A percentile compares a stretch with the other conserved stretches of the same genome.
Evolutionary conservation across 2,329 filamentous ascomycete species (phyloP).

Genomic region (Penicillium crustosum): DNA sequence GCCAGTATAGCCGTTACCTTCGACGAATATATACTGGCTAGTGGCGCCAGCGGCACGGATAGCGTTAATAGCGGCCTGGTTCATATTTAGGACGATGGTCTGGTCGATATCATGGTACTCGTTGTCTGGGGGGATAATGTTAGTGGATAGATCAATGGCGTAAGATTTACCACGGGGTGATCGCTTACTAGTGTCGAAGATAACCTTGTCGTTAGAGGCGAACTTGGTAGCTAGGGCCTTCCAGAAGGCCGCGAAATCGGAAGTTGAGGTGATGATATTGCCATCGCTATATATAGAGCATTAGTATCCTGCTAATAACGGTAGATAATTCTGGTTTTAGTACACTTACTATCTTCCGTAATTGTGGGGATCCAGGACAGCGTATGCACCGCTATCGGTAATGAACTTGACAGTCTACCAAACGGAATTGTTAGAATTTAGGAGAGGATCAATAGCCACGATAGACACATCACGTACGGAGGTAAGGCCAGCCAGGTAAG

Average conservation of each 20-base stretch:
- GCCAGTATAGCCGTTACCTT: constrained; percentile 52
- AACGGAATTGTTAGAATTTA: neutral
- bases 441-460: neutral
- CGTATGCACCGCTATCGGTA: constrained; percentile 51
- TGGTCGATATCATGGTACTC: constrained; percentile 66
- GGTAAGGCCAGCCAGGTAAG: constrained; percentile 23
- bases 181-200: constrained; percentile 59
- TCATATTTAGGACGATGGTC: constrained; percentile 58
- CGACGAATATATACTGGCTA: constrained; percentile 58
- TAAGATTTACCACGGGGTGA: neutral
- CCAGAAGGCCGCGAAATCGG: constrained; percentile 60
- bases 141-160: neutral
- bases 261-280: constrained; percentile 53
- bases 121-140: constrained; percentile 48
- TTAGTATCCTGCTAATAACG: constrained; percentile 7
- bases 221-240: constrained; percentile 56
- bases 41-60: constrained; percentile 61
- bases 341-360: constrained; percentile 42
- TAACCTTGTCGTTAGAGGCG: constrained; percentile 54
- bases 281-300: constrained; percentile 10
- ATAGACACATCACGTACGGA: constrained; percentile 10
- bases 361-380: constrained; percentile 62
- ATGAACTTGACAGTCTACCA: constrained; percentile 37
- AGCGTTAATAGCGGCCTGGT: constrained; percentile 63
- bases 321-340: neutral